A percentile compares a stretch with the other conserved stretches of the same genome.
Evolutionary conservation across 1,139 yeast genomes (phyloP).

Genomic region (Blastobotrys elegans): DNA sequence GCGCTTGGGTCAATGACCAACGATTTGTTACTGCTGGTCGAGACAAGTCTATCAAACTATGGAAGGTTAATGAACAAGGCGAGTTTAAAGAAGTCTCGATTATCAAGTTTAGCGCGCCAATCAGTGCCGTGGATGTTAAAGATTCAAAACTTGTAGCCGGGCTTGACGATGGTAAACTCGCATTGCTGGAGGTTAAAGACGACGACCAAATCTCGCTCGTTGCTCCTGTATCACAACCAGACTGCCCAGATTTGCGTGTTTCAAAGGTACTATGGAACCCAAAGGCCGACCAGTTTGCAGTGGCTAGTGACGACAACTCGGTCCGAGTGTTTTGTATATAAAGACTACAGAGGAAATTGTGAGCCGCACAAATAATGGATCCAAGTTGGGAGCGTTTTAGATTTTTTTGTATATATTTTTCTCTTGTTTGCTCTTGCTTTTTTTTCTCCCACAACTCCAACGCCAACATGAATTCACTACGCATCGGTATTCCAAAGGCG

Average conservation of each 20-base stretch:
- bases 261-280: slow-evolving; percentile 43
- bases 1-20: slow-evolving; percentile 54
- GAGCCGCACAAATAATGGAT: neutral
- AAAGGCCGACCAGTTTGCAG: slow-evolving; percentile 43
- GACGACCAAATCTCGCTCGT: slow-evolving; percentile 21
- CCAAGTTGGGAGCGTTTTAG: too few species aligned
- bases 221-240: slow-evolving; percentile 34
- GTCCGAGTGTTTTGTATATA: slow-evolving; percentile 31
- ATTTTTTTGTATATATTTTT: neutral
- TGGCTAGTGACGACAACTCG: slow-evolving; percentile 67
- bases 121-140: slow-evolving; percentile 66
- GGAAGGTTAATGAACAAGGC: slow-evolving; percentile 43
- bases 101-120: slow-evolving; percentile 43
- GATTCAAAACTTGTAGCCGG: slow-evolving; percentile 57
- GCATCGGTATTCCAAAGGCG: too few species aligned
- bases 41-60: slow-evolving; percentile 71
- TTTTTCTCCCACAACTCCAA: slow-evolving; percentile 1
- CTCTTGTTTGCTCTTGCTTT: neutral
- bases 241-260: slow-evolving; percentile 55
- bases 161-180: slow-evolving; percentile 57
- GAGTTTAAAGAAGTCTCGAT: slow-evolving; percentile 20
- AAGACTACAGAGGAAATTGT: neutral
- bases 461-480: too few species aligned
- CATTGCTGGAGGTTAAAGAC: slow-evolving; percentile 30
- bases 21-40: slow-evolving; percentile 79